A percentile compares a stretch with the other conserved stretches of the same genome.
These are phyloP conservation scores for Pythium apleroticum DNA, from an alignment of 352 stramenopile genomes.

Conservation along the genomic window DNA sequence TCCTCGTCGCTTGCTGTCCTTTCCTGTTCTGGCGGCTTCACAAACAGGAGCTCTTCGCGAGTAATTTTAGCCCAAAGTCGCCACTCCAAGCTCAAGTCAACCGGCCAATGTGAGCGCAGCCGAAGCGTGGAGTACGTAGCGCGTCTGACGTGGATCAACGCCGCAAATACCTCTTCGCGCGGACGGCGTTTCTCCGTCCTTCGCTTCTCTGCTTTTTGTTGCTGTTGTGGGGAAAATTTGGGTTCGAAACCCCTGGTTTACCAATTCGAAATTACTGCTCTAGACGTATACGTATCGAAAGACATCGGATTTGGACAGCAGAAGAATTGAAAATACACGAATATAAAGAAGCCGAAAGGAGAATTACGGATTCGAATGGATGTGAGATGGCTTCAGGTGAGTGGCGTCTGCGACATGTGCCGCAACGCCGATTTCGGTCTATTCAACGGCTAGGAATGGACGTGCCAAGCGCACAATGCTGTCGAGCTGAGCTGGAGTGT, in stretches of 20 bases:
- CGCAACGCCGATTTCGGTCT: not conserved
- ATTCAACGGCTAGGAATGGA: constrained; percentile 43
- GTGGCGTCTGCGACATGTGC: not conserved
- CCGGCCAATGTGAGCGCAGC: not conserved
- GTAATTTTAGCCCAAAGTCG: constrained; percentile 4
- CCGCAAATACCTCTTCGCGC: constrained; percentile 6
- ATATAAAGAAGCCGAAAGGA: not conserved
- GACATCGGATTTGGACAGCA: too few relatives aligned
- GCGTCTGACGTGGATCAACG: not conserved
- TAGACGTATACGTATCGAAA: not conserved
- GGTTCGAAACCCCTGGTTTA: constrained; percentile 4
- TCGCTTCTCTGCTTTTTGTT: constrained; percentile 1
- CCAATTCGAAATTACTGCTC: constrained; percentile 16
- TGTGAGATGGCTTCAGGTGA: constrained; percentile 1
- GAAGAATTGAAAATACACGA: not conserved
- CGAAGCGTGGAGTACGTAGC: not conserved
- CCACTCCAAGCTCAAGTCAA: not conserved
- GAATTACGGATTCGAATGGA: not conserved
- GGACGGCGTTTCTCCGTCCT: constrained; percentile 6
- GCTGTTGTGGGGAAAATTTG: constrained; percentile 15
- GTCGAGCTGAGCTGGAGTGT: constrained; percentile 43
- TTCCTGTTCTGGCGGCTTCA: not conserved
- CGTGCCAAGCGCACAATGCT: constrained; percentile 30
- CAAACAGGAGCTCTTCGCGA: not conserved
- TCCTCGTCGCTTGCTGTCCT: not conserved